phyloP scores from a whole-genome alignment of 495 filamentous ascomycete genomes.

The Daldinia concentrica region DNA sequence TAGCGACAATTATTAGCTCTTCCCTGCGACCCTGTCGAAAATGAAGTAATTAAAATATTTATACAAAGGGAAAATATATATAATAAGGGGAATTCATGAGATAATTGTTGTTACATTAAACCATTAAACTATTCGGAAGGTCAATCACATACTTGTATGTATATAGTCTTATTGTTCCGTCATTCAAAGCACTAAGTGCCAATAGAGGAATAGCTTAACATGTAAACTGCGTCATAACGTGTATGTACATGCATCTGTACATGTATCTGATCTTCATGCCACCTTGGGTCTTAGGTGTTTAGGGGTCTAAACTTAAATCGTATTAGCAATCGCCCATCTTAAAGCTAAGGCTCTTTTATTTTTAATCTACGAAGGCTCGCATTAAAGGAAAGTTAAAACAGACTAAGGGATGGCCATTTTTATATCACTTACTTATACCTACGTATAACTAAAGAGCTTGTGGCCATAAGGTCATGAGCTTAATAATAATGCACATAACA shows the following conservation, averaged over 20 bases:
- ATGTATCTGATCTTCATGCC: slow-evolving; percentile 29
- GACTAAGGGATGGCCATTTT: background rate
- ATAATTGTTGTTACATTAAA: background rate
- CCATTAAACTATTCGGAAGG: no score
- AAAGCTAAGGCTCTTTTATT: background rate
- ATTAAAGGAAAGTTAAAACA: background rate
- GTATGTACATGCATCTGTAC: slow-evolving; percentile 7
- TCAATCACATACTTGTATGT: background rate
- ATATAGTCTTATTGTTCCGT: slow-evolving; percentile 18
- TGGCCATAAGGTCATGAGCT: background rate
- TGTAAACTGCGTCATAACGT: slow-evolving; percentile 38
- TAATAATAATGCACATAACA: slow-evolving; percentile 12
- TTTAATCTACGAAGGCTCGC: background rate
- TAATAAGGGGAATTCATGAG: background rate
- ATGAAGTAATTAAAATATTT: background rate
- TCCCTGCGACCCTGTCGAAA: background rate
- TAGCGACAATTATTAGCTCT: slow-evolving; percentile 14
- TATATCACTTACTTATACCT: background rate
- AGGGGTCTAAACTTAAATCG: slow-evolving; percentile 28
- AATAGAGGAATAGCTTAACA: slow-evolving; percentile 13
- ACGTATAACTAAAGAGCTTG: background rate
- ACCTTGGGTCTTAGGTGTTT: slow-evolving; percentile 9
- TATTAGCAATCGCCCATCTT: slow-evolving; percentile 19
- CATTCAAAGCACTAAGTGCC: slow-evolving; percentile 16
- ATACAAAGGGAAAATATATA: background rate